Percentiles rank a stretch among this genome's conserved stretches.
Evolutionary conservation across 2,329 filamentous ascomycete genomes (phyloP).

Genomic region (Ophidiomyces ophidiicola): DNA sequence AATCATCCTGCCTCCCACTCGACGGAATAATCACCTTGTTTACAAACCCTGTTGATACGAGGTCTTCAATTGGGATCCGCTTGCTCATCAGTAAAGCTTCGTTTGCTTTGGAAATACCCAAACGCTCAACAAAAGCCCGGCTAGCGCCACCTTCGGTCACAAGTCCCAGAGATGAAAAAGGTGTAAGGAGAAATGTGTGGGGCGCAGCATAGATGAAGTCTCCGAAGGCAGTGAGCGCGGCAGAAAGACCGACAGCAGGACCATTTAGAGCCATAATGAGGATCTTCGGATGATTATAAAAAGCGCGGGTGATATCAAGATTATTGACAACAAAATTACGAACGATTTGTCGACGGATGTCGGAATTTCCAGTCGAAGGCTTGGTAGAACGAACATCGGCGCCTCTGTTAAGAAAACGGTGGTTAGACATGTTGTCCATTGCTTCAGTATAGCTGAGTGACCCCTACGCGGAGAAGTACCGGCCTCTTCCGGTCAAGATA

Average conservation of each 20-base stretch:
- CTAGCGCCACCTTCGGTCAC: conserved; percentile 80
- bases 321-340: conserved; percentile 69
- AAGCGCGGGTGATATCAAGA: conserved; percentile 76
- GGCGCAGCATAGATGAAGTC: conserved; percentile 89
- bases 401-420: conserved; percentile 42
- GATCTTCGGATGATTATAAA: conserved; percentile 89
- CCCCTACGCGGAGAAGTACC: conserved; percentile 73
- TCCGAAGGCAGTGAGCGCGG: conserved; percentile 67
- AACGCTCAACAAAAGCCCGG: conserved; percentile 61
- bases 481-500: conserved; percentile 67
- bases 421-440: neutral
- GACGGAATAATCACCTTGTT: conserved; percentile 62
- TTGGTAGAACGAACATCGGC: conserved; percentile 58
- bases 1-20: conserved; percentile 47
- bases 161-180: conserved; percentile 79
- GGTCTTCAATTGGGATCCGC: conserved; percentile 58
- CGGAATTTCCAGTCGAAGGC: conserved; percentile 31
- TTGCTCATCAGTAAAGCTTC: conserved; percentile 89
- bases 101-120: conserved; percentile 72
- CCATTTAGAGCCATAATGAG: conserved; percentile 86
- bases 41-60: conserved; percentile 67
- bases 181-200: conserved; percentile 73
- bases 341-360: conserved; percentile 48
- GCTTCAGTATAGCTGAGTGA: neutral
- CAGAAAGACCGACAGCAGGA: conserved; percentile 76